These are phyloP conservation scores for Moniliella sp. DNA, from an alignment of 1,284 basidiomycete genomes.

Conservation along the genomic window DNA sequence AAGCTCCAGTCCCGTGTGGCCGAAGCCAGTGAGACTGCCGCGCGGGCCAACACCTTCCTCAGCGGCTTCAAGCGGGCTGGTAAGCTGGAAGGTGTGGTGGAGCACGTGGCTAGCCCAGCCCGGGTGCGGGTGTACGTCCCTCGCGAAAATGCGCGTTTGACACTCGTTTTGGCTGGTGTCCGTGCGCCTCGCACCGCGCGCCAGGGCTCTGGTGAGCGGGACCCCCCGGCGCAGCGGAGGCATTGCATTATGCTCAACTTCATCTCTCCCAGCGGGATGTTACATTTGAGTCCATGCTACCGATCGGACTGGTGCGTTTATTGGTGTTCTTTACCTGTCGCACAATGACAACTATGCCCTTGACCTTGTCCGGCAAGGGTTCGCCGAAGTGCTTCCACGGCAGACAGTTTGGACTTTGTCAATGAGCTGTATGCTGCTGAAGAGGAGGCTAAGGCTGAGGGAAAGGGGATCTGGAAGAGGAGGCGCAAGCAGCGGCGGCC, in stretches of 20 bases:
- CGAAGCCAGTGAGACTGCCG: conserved; percentile 50
- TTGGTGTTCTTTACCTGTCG: conserved; percentile 61
- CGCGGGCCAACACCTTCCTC: conserved; percentile 42
- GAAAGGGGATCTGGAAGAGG: conserved; percentile 43
- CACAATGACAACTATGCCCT: conserved; percentile 56
- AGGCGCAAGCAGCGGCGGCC: conserved; percentile 1
- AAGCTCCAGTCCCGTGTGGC: conserved; percentile 45
- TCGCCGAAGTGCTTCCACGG: conserved; percentile 71
- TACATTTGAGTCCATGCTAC: conserved; percentile 65
- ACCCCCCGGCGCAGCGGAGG: conserved; percentile 68
- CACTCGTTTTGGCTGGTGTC: conserved; percentile 31
- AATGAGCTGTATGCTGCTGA: conserved; percentile 65
- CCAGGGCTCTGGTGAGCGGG: conserved; percentile 60
- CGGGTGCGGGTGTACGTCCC: conserved; percentile 23
- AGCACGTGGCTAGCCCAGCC: conserved; percentile 51
- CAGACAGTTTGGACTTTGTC: conserved; percentile 56
- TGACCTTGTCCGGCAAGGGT: conserved; percentile 57
- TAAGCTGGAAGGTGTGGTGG: conserved; percentile 60
- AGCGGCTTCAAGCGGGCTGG: conserved; percentile 77
- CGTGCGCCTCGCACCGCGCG: conserved; percentile 35
- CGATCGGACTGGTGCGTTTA: conserved; percentile 88
- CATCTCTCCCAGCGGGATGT: conserved; percentile 83
- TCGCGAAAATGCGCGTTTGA: conserved; percentile 16
- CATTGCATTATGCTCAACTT: too few species aligned
- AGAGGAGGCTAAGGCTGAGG: conserved; percentile 44